These are phyloP conservation scores for Aureobasidium sp. DNA, from an alignment of 2,329 filamentous ascomycete species.

Conservation along the genomic window DNA sequence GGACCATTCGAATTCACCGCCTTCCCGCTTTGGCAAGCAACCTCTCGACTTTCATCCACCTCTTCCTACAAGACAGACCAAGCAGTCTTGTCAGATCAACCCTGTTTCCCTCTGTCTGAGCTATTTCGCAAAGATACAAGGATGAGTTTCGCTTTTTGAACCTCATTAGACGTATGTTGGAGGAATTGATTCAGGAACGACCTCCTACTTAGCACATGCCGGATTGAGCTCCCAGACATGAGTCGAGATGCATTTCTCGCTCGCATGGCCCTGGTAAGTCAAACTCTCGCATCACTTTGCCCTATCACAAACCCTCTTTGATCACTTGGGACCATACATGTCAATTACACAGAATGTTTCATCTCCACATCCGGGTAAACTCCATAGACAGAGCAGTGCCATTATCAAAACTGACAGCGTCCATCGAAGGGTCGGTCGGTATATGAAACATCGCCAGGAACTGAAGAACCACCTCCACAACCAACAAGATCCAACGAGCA, in stretches of 20 bases:
- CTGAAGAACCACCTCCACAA: neutral
- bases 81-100: neutral
- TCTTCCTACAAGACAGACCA: neutral
- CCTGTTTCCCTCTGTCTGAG: neutral
- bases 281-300: neutral
- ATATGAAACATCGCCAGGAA: slow-evolving; percentile 24
- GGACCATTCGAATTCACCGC: neutral
- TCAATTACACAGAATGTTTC: neutral
- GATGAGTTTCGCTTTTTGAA: neutral
- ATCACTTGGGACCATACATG: neutral
- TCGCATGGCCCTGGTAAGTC: slow-evolving; percentile 26
- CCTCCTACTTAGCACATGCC: neutral
- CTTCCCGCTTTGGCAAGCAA: neutral
- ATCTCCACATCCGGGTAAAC: neutral
- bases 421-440: slow-evolving; percentile 34
- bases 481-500: slow-evolving; percentile 26
- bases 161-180: neutral
- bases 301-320: neutral
- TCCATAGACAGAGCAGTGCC: neutral
- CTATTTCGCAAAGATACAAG: neutral
- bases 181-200: neutral
- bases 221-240: slow-evolving; percentile 20
- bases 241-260: slow-evolving; percentile 27
- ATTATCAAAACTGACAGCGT: neutral
- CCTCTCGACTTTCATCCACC: neutral